Base-by-base conservation (phyloP, 441 rosid genomes). In the Brassica hybrid region DNA sequence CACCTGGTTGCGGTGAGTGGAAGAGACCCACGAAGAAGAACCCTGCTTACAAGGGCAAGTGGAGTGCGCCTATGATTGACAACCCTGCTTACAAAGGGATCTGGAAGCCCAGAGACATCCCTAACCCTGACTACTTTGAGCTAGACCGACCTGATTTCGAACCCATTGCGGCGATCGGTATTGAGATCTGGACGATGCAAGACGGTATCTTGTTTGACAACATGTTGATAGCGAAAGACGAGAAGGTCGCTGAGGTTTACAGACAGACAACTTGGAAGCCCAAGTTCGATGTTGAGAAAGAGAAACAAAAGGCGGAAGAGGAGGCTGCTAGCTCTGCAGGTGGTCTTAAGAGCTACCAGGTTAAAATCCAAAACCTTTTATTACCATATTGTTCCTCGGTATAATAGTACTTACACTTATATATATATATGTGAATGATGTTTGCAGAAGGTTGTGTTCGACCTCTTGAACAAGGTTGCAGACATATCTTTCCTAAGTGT, bases 171-270 rank as follows among this genome's bases (percentile, higher is more conserved):
- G 99, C 95, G 52, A 56, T 95, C 41, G 99, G 99, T 36, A 90
- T 95, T 52, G 99, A 95, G 90, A 95, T 95, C 73, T 95, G 99
- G 99, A 95, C 99, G 43, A 93, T 95, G 99, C 97, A 93, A 84
- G 96, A 95, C 63, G 99, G 99, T 48, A 87, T 95, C 52, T 80
- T 93, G 86, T 95, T 95, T 70, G 99, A 91, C 83, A 92, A 93
- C 81, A 81, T 95, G 41, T 81, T 95, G 95, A 91, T 95, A 52
- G 76, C 97, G 1, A 86, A 88, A 66, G 88, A 88, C 19, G 97
- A 90, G 84, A 88, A 84, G 84, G 88, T 78, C 61, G 98, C 98
- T 6, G 85, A 83, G 75, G 79, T 86, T 13, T 85, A 81, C 68
- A 76, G 92, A 43, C 83, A 85, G 75, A 84, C 87, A 0, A 54